These are phyloP conservation scores for Umbelopsis sp. DNA, from an alignment of 192 early-diverging fungal genomes.

Conservation along the genomic window DNA sequence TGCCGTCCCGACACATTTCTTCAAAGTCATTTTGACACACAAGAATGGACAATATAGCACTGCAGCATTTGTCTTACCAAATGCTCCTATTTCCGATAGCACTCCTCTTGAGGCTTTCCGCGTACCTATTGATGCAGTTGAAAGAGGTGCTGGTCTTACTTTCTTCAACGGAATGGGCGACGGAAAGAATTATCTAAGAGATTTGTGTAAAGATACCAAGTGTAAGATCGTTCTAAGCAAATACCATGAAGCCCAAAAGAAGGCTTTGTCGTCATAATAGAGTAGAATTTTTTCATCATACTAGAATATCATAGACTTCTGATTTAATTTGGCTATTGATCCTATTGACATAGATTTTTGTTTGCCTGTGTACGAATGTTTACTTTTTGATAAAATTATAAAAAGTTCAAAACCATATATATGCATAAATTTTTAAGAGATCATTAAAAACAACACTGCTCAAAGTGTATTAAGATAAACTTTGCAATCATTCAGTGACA, in stretches of 20 bases:
- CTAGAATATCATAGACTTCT: too few relatives aligned
- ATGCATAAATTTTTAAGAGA: too few relatives aligned
- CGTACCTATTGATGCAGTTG: constrained; percentile 75
- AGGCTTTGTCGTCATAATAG: constrained; percentile 1
- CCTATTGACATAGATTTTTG: not conserved
- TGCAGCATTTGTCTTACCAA: constrained; percentile 85
- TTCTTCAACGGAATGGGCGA: constrained; percentile 68
- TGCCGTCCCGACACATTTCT: constrained; percentile 93
- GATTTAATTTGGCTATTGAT: too few relatives aligned
- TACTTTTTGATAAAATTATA: too few relatives aligned
- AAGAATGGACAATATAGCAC: constrained; percentile 53
- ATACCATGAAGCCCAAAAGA: constrained; percentile 40
- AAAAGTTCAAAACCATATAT: too few relatives aligned
- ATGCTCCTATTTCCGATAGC: constrained; percentile 66
- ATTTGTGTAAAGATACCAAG: constrained; percentile 52
- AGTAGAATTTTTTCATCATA: not conserved
- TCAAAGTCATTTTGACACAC: constrained; percentile 82
- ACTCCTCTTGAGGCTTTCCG: constrained; percentile 69
- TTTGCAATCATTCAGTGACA: too few relatives aligned
- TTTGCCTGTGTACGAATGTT: too few relatives aligned
- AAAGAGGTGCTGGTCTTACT: constrained; percentile 66
- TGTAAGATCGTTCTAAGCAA: constrained; percentile 42
- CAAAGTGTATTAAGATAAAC: too few relatives aligned
- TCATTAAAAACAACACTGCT: too few relatives aligned
- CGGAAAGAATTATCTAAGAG: constrained; percentile 39